Base-by-base conservation (phyloP, 192 early-diverging fungal genomes). In the Coemansia aciculifera region DNA sequence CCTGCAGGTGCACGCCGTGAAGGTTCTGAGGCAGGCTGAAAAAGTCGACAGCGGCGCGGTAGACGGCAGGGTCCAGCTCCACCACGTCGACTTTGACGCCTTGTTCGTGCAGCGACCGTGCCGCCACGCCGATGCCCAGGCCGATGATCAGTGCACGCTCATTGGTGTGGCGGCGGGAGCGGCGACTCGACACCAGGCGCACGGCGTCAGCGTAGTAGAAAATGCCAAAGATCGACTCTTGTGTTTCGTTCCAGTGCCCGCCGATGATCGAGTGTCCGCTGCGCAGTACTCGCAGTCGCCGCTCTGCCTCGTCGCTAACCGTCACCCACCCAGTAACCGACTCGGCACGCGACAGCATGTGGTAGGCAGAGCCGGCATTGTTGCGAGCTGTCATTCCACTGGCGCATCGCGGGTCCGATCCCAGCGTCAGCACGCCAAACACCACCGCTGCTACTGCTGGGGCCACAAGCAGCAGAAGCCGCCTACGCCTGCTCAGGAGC, bases 231-330 rank as follows among this genome's bases (percentile, higher is more conserved):
- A 92, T 86, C 1, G 91, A 92, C 57, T 93, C 91, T 4, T 73
- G 70, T 6, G 89, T 87, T 6, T 79, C 59, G 21, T 80, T 75
- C 84, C 88, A 95, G 37, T 87, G 77, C n/a, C 93, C 94, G 31
- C 95, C 95, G 38, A 97, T 85, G 42, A 97, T 75, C 34, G 93
- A 94, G 70, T 97, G 92, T 27, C 95, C 94, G 70, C 89, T 89
- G 66, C 94, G 91, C 81, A 97, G 79, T 27, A 95, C 48, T 3
- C 90, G 87, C 42, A 93, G 76, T 31, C 85, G 78, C 62, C 89
- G 80, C 46, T 84, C 61, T 23, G 78, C 64, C 34, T 83, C 75
- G 40, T 81, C 84, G 17, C 90, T 75, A 5, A 92, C 88, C 23
- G 86, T 86, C 27, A 97, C 78, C 90, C 89, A 94, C 5, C 95